Conservation (phyloP, 768 basidiomycete species). For the Lactarius pseudohatsudake region DNA sequence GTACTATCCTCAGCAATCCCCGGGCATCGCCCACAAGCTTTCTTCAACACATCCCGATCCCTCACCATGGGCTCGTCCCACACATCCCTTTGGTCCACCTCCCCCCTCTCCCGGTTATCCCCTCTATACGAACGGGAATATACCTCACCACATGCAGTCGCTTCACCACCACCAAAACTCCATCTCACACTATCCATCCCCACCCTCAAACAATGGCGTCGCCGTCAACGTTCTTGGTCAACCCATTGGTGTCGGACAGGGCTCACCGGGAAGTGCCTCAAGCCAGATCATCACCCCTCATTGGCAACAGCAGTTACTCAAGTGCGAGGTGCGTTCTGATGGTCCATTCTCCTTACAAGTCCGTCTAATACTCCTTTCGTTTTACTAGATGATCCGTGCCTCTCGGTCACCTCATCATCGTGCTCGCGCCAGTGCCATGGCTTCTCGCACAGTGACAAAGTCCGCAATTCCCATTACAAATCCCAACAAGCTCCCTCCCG, state of each 20-base stretch:
- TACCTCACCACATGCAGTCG: slow-evolving; percentile 44
- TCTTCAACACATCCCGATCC: slow-evolving; percentile 69
- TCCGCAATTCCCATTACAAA: slow-evolving; percentile 90
- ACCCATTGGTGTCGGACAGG: slow-evolving; percentile 27
- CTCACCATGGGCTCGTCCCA: slow-evolving; percentile 63
- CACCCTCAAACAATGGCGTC: slow-evolving; percentile 48
- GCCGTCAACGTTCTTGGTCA: slow-evolving; percentile 29
- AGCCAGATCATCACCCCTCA: slow-evolving; percentile 74
- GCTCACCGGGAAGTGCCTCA: slow-evolving; percentile 33
- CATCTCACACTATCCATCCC: slow-evolving; percentile 74
- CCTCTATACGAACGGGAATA: slow-evolving; percentile 69
- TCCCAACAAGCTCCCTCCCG: slow-evolving; percentile 64
- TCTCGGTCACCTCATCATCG: slow-evolving; percentile 91
- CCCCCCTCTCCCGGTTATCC: slow-evolving; percentile 76
- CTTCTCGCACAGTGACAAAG: slow-evolving; percentile 82
- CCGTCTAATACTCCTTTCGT: neutral
- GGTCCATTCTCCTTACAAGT: slow-evolving; percentile 13
- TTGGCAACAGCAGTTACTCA: slow-evolving; percentile 92
- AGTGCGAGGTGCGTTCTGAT: slow-evolving; percentile 74
- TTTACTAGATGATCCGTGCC: slow-evolving; percentile 70
- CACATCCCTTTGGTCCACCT: slow-evolving; percentile 54
- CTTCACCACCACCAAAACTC: slow-evolving; percentile 81
- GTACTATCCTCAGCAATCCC: slow-evolving; percentile 86
- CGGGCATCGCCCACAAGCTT: slow-evolving; percentile 76
- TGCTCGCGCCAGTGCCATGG: slow-evolving; percentile 93